These are phyloP conservation scores for Allomyces macrogynus DNA, from an alignment of 192 early-diverging fungal species.

Conservation along the genomic window DNA sequence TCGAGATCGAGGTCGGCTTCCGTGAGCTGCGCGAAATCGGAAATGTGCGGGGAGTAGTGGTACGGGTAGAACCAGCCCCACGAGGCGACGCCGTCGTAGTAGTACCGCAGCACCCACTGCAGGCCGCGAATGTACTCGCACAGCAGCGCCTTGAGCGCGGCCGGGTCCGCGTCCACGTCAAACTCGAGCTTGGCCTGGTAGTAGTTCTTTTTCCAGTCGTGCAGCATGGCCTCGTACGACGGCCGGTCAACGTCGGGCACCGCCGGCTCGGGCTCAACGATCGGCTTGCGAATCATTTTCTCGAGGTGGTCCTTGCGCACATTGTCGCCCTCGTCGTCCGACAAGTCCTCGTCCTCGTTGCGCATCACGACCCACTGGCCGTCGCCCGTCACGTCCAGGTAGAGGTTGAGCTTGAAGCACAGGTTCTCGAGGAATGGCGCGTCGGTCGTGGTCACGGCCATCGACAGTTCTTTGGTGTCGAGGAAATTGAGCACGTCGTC, in stretches of 20 bases:
- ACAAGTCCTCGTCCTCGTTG: conserved; percentile 2
- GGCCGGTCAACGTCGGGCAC: background rate
- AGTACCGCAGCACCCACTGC: conserved; percentile 95
- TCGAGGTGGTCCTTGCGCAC: background rate
- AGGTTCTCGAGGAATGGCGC: background rate
- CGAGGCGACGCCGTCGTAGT: conserved; percentile 83
- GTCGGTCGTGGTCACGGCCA: background rate
- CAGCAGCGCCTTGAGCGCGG: conserved; percentile 9
- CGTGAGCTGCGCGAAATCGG: conserved; percentile 58
- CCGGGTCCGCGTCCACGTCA: background rate
- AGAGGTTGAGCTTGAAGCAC: background rate
- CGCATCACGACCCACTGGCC: background rate
- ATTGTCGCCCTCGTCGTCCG: conserved; percentile 2
- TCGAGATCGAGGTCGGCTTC: conserved; percentile 33
- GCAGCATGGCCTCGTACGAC: background rate
- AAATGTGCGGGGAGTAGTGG: conserved; percentile 90
- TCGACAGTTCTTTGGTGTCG: background rate
- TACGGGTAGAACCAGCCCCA: conserved; percentile 99
- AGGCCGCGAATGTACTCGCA: conserved; percentile 74
- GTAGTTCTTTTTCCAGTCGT: conserved; percentile 4
- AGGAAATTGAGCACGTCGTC: background rate
- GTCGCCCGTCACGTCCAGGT: background rate
- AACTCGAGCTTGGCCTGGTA: conserved; percentile 1
- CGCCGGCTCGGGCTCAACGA: conserved; percentile 1
- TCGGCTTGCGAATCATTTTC: background rate